Conservation (phyloP, 129 eudicot species). For the Arctium lappa region DNA sequence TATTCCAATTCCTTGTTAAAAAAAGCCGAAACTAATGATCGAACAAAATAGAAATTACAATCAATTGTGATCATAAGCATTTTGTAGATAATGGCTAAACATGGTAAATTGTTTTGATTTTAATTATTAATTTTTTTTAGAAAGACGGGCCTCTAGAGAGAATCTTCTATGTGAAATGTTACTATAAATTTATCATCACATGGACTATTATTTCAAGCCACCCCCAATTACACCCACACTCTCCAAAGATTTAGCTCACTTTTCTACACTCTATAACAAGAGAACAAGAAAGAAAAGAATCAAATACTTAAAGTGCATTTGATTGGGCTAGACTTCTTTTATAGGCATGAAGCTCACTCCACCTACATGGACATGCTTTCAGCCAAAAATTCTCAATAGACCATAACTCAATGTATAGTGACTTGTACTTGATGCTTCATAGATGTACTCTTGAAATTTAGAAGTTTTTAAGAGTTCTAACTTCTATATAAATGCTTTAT, state of each 20-base stretch:
- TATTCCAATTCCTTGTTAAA: too few species aligned
- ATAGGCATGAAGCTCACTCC: neutral
- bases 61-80: too few species aligned
- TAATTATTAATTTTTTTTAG: too few species aligned
- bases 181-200: neutral
- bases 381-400: neutral
- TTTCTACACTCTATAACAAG: neutral
- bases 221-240: neutral
- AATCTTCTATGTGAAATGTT: neutral
- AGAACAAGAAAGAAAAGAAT: neutral
- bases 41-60: too few species aligned
- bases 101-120: too few species aligned
- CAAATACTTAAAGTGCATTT: neutral
- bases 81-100: too few species aligned
- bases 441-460: neutral
- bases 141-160: neutral
- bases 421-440: neutral
- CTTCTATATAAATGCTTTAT: neutral
- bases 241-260: neutral
- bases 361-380: neutral
- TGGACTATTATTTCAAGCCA: neutral
- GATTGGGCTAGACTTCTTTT: neutral
- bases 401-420: neutral
- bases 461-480: neutral
- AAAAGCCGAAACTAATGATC: too few species aligned